Conservation (phyloP, 2,329 filamentous ascomycete species). For the Aspergillus sergii region DNA sequence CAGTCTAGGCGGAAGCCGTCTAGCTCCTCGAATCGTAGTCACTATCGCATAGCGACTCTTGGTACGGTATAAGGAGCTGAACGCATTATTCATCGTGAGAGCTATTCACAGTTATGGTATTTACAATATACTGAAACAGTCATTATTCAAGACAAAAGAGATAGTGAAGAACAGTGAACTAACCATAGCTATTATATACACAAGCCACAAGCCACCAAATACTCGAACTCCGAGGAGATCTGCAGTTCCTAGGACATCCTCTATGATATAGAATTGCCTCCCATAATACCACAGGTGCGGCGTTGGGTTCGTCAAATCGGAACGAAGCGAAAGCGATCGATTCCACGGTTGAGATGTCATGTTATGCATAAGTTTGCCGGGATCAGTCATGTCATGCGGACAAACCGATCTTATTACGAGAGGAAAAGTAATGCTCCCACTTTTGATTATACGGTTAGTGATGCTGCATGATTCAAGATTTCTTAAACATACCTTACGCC, state of each 20-base stretch:
- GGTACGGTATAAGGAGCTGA: neutral
- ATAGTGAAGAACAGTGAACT: neutral
- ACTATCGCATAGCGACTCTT: neutral
- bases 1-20: neutral
- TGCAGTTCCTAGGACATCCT: neutral
- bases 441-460: neutral
- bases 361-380: neutral
- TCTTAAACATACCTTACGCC: neutral
- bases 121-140: neutral
- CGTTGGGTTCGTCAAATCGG: neutral
- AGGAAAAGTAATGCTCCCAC: neutral
- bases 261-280: neutral
- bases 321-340: neutral
- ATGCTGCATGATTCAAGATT: neutral
- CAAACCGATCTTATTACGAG: neutral
- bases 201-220: neutral
- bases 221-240: neutral
- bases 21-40: neutral
- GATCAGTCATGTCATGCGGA: neutral
- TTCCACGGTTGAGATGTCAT: constrained; percentile 1
- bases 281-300: neutral
- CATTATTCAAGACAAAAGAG: too few species aligned
- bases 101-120: neutral
- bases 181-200: neutral
- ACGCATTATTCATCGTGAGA: neutral